Base-by-base conservation (phyloP, 257 asterid genomes). In the Euphrasia confusa region DNA sequence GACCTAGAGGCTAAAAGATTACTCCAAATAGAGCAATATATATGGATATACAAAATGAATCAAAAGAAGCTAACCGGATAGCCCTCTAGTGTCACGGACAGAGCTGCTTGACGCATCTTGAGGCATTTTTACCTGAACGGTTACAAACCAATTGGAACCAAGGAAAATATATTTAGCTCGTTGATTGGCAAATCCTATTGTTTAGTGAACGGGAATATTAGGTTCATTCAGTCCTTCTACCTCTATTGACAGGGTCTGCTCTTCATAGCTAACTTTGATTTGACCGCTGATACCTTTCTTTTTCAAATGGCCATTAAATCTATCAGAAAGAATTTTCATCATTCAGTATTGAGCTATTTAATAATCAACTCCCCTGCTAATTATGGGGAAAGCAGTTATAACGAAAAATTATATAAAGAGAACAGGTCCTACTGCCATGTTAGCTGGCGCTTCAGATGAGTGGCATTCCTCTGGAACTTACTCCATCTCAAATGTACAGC, bases 11-110 rank as follows among this genome's bases (percentile, higher is more conserved):
- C 39, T 66, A 7, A 35, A 60, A 58, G 45, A 54, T 50, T 54
- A 71, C 44, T 21, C 64, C 69, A 44, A 58, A 42, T 21, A 70
- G 44, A 64, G 62, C 45, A 68, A 66, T 64, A 54, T 52, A 60
- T 40, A 15, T 59, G 56, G 33, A 60, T 54, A 39, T 9, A 53
- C 48, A 45, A 48, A 17, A 9, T 57, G 32, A 26, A 40, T 56
- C 47, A 67, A 58, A 68, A 55, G 54, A 72, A 60, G 40, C 66
- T 64, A 66, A 89, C 97, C 95, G 75, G 97, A 87, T 72, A 90
- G 95, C 66, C 96, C 97, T 79, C 95, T 82, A 30, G 97, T 90
- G 77, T 90, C 97, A 26, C 79, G 83, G 62, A 90, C 87, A 7
- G 82, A 58, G 76, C 79, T 84, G 67, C 78, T 83, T 70, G 97